Conservation (phyloP, 768 basidiomycete species). For the Lentinus tigrinus region DNA sequence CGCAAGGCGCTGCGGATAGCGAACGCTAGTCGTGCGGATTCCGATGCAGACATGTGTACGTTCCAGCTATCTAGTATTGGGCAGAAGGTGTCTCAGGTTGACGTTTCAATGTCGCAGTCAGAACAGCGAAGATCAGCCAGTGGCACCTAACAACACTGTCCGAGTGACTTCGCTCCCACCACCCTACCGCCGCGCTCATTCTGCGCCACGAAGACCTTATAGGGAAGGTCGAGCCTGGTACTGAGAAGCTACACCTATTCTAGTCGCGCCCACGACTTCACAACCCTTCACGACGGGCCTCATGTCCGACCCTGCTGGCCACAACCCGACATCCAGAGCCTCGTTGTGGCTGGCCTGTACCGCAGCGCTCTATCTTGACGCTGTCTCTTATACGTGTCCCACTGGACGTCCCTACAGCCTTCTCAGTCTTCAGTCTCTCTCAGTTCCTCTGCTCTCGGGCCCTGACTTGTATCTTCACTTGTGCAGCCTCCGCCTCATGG, state of each 20-base stretch:
- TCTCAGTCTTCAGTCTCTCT: not conserved
- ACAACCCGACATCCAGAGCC: not conserved
- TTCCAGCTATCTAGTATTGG: too few species aligned
- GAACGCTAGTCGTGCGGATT: too few species aligned
- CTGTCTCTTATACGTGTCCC: conserved; percentile 7
- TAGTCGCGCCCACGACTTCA: not conserved
- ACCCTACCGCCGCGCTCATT: not conserved
- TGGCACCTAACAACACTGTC: not conserved
- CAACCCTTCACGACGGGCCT: conserved; percentile 2
- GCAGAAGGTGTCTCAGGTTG: too few species aligned
- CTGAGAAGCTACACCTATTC: conserved; percentile 12
- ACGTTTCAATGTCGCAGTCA: too few species aligned
- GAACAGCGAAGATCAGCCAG: too few species aligned
- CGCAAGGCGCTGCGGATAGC: too few species aligned
- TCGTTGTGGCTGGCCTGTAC: conserved; percentile 8
- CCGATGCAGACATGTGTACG: too few species aligned
- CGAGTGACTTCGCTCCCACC: not conserved
- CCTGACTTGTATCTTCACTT: not conserved
- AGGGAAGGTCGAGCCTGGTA: conserved; percentile 2
- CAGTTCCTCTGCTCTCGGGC: not conserved
- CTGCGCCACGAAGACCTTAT: not conserved
- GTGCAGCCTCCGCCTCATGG: not conserved
- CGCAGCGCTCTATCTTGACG: conserved; percentile 11
- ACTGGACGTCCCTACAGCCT: not conserved
- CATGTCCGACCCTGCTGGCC: conserved; percentile 10